A percentile compares a stretch with the other conserved stretches of the same genome.
Conservation (phyloP, 2,329 filamentous ascomycete genomes). For the Ciborinia camelliae region DNA sequence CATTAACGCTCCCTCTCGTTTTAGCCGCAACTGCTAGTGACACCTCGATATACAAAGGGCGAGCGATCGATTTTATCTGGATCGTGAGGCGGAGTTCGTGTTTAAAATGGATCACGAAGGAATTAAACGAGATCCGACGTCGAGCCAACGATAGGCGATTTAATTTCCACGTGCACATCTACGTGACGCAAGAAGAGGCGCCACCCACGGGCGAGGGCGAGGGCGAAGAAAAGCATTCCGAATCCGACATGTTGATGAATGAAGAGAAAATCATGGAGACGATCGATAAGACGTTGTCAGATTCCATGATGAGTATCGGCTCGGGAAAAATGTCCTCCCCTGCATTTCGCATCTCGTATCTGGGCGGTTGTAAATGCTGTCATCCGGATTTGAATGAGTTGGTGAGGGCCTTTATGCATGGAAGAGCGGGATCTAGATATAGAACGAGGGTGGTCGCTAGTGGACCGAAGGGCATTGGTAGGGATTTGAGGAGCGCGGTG, state of each 20-base stretch:
- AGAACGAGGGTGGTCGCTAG: constrained; percentile 57
- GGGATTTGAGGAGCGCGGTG: constrained; percentile 53
- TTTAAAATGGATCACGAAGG: constrained; percentile 55
- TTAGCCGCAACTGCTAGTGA: constrained; percentile 41
- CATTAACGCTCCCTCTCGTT: constrained; percentile 53
- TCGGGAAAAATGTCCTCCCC: no score
- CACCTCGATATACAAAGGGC: background rate
- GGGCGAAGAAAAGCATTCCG: background rate
- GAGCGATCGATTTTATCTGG: constrained; percentile 60
- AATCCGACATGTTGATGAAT: no score
- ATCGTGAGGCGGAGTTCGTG: constrained; percentile 54
- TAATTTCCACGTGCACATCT: constrained; percentile 53
- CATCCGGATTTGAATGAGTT: constrained; percentile 36
- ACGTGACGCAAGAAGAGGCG: constrained; percentile 48
- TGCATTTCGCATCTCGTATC: background rate
- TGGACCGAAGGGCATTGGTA: constrained; percentile 58
- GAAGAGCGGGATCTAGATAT: constrained; percentile 43
- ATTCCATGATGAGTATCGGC: background rate
- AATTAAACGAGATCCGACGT: constrained; percentile 49
- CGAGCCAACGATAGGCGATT: constrained; percentile 40
- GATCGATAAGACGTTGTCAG: constrained; percentile 1
- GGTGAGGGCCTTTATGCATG: constrained; percentile 48
- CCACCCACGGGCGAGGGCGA: background rate
- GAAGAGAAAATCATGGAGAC: background rate
- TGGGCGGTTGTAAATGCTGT: background rate